A percentile compares a stretch with the other conserved stretches of the same genome.
phyloP scores from a whole-genome alignment of 306 rosid genomes.

The Acacia crassicarpa region DNA sequence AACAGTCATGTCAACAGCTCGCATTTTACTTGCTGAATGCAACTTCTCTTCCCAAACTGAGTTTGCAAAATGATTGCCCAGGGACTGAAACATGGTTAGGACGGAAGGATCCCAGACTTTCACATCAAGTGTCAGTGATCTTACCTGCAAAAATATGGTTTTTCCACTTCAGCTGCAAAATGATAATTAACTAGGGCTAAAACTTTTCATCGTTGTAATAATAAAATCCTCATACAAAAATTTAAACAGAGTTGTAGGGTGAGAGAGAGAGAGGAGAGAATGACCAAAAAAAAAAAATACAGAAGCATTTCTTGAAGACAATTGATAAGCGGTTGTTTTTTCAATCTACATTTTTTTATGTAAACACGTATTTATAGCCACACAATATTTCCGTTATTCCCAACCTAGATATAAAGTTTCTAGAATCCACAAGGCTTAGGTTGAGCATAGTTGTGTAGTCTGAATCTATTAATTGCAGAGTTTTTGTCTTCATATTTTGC shows the following conservation, averaged over 20 bases:
- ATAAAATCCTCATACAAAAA: not conserved
- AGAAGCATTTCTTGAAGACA: constrained; percentile 4
- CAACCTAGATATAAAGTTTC: not conserved
- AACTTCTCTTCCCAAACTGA: constrained; percentile 80
- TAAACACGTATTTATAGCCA: not conserved
- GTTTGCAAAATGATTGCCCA: constrained; percentile 67
- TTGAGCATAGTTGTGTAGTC: not conserved
- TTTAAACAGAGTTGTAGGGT: not conserved
- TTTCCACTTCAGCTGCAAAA: constrained; percentile 32
- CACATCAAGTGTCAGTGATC: constrained; percentile 85
- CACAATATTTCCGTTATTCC: not conserved
- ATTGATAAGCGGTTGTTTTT: not conserved
- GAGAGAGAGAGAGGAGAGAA: not conserved
- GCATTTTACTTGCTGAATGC: constrained; percentile 41
- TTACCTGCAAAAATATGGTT: constrained; percentile 53
- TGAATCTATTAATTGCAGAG: not conserved
- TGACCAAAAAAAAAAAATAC: not conserved
- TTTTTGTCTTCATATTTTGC: not conserved
- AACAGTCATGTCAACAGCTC: constrained; percentile 36
- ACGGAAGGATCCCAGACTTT: constrained; percentile 79
- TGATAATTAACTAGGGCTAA: constrained; percentile 13
- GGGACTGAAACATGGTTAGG: constrained; percentile 58
- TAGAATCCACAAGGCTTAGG: not conserved
- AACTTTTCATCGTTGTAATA: not conserved
- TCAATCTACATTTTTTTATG: not conserved